Evolutionary conservation across 2,329 filamentous ascomycete genomes (phyloP), one percentile per base, ranked within the genome.

Genomic region (Ampelomyces quisqualis): DNA sequence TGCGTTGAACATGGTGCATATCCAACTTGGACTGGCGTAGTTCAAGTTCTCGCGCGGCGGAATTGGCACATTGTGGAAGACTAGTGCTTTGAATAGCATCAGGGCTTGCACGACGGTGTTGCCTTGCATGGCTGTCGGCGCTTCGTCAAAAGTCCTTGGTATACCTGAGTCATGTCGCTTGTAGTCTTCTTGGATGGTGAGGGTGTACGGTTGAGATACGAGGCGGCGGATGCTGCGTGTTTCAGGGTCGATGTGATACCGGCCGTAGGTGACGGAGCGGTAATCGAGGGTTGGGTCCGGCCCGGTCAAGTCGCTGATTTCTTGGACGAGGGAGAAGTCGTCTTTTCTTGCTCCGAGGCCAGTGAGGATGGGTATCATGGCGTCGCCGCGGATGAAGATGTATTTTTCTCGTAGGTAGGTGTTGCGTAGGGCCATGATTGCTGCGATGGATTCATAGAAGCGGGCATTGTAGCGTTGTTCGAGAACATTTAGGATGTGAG

Each of bases 181-280:
- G 35, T 38, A 38, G 20, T 38, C 35, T 24, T 38, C 35, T n/a
- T 38, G 35, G 10, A 30, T 27, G 5, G 35, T 38, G 13, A 38
- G 19, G 4, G 35, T 38, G 20, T 38, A 38, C 5, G 35, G 35
- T 17, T 38, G 24, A 5, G 26, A 13, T 3, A 14, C 35, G 3
- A 38, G 26, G 7, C 35, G 18, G n/a, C 26, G 35, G 31, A 38
- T 38, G 19, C 24, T 30, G 11, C 35, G 35, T 18, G 35, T 38
- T 22, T 38, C 35, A n/a, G 35, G 35, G n/a, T 38, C 35, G 17
- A 38, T 38, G 20, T 27, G 31, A 17, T 30, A 38, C n/a, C 35
- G 27, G 7, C 35, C 35, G 19, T 38, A 38, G 5, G 35, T 38
- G 18, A 38, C 35, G 10, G 35, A 23, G 5, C 35, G 27, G 18